Conservation (phyloP, 1,284 basidiomycete species). For the Cystobasidium pallidum region DNA sequence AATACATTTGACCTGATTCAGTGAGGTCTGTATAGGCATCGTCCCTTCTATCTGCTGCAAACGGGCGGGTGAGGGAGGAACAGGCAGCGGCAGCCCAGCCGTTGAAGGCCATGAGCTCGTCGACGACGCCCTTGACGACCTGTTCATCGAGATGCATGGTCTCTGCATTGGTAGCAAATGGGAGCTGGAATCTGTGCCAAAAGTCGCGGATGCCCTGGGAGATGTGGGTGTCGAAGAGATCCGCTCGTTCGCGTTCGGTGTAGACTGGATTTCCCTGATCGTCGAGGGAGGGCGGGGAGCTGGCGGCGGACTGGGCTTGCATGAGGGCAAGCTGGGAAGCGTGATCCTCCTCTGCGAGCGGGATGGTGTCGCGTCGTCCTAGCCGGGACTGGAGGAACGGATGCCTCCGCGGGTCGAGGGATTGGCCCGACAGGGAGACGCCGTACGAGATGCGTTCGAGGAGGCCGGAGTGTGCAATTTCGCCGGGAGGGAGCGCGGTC, state of each 20-base stretch:
- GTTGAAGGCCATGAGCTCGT: constrained; percentile 85
- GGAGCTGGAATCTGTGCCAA: constrained; percentile 86
- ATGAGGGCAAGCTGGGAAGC: neutral
- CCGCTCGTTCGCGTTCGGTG: constrained; percentile 68
- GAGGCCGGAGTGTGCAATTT: constrained; percentile 58
- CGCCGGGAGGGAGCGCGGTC: constrained; percentile 51
- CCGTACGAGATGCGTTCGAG: constrained; percentile 80
- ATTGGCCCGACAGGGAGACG: constrained; percentile 64
- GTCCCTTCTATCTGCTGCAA: constrained; percentile 78
- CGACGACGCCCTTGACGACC: constrained; percentile 79
- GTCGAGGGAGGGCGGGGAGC: neutral
- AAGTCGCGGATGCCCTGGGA: constrained; percentile 77
- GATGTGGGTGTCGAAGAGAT: constrained; percentile 76
- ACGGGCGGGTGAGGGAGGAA: constrained; percentile 83
- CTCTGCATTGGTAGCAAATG: constrained; percentile 67
- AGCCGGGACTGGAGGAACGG: constrained; percentile 79
- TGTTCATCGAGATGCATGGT: constrained; percentile 85
- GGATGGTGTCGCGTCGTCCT: constrained; percentile 49
- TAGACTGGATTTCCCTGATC: constrained; percentile 31
- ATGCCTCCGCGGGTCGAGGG: constrained; percentile 81
- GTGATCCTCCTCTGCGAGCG: constrained; percentile 17
- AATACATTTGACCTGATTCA: constrained; percentile 80
- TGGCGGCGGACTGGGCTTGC: neutral
- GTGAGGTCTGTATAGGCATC: constrained; percentile 85
- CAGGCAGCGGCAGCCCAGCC: constrained; percentile 99